These are phyloP conservation scores for Apiotrichum domesticum DNA, from an alignment of 1,284 basidiomycete genomes.

Conservation along the genomic window DNA sequence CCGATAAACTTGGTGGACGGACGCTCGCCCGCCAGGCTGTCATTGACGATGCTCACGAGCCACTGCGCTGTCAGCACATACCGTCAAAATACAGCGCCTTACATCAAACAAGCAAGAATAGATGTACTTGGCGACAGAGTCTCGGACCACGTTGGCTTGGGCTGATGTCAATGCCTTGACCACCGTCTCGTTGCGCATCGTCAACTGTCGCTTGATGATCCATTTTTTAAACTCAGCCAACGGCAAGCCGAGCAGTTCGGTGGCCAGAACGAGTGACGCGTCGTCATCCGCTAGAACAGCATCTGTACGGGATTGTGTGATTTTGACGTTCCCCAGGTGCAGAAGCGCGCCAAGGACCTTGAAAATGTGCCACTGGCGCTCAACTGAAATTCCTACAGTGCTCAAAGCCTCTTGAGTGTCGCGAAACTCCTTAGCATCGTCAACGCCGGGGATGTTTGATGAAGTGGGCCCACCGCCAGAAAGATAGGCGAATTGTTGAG, in stretches of 20 bases:
- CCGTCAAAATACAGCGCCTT: conserved; percentile 12
- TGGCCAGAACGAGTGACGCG: conserved; percentile 70
- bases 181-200: conserved; percentile 92
- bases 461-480: conserved; percentile 86
- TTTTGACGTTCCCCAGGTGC: conserved; percentile 93
- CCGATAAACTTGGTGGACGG: conserved; percentile 98
- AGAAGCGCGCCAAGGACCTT: conserved; percentile 85
- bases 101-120: conserved; percentile 90
- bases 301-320: conserved; percentile 75
- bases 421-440: conserved; percentile 92
- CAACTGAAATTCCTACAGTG: conserved; percentile 93
- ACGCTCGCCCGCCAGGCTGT: conserved; percentile 84
- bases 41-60: conserved; percentile 95
- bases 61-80: conserved; percentile 54
- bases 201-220: conserved; percentile 97
- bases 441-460: conserved; percentile 81
- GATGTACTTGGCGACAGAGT: conserved; percentile 96
- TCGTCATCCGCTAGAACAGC: conserved; percentile 81
- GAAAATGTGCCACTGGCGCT: conserved; percentile 98
- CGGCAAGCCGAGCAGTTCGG: conserved; percentile 83
- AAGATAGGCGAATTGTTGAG: conserved; percentile 80
- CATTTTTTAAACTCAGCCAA: conserved; percentile 96
- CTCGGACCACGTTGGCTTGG: conserved; percentile 91
- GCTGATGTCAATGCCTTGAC: conserved; percentile 75
- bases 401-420: conserved; percentile 89